Evolutionary conservation across 805 yeast genomes (phyloP).

Genomic region (Pichia insulana): DNA sequence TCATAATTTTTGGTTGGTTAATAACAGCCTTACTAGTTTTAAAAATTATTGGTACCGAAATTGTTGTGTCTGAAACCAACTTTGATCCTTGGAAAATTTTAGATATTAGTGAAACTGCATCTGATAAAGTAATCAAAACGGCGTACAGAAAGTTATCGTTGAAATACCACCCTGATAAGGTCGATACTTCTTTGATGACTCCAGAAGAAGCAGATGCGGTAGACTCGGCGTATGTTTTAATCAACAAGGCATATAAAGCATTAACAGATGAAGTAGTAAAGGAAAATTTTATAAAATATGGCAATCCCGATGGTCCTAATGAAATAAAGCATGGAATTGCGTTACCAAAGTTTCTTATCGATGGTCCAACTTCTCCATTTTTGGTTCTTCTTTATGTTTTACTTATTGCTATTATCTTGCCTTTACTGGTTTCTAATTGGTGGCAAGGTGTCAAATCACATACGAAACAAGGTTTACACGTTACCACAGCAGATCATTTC

Average conservation of each 20-base stretch:
- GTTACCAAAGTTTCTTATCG: conserved; percentile 82
- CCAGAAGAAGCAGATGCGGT: conserved; percentile 46
- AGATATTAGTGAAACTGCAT: conserved; percentile 58
- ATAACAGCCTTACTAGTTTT: conserved; percentile 34
- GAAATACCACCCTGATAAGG: conserved; percentile 89
- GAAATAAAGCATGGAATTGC: conserved; percentile 90
- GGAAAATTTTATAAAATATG: conserved; percentile 76
- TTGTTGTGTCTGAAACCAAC: conserved; percentile 32
- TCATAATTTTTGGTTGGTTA: conserved; percentile 53
- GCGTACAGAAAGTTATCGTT: conserved; percentile 81
- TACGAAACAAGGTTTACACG: conserved; percentile 77
- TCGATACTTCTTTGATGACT: conserved; percentile 50
- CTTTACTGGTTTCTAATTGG: conserved; percentile 77
- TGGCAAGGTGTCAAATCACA: conserved; percentile 76
- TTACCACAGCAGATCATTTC: conserved; percentile 72
- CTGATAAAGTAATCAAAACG: conserved; percentile 69
- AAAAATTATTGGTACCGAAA: conserved; percentile 37
- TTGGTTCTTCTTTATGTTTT: conserved; percentile 54
- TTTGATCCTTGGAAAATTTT: conserved; percentile 92
- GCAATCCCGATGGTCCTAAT: conserved; percentile 98
- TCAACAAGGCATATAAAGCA: conserved; percentile 89
- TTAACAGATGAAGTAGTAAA: conserved; percentile 82
- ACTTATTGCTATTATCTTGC: conserved; percentile 71
- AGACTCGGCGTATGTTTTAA: conserved; percentile 71
- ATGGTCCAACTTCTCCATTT: conserved; percentile 64